These are phyloP conservation scores for Coffea canephora DNA, from an alignment of 257 asterid genomes.

Conservation along the genomic window DNA sequence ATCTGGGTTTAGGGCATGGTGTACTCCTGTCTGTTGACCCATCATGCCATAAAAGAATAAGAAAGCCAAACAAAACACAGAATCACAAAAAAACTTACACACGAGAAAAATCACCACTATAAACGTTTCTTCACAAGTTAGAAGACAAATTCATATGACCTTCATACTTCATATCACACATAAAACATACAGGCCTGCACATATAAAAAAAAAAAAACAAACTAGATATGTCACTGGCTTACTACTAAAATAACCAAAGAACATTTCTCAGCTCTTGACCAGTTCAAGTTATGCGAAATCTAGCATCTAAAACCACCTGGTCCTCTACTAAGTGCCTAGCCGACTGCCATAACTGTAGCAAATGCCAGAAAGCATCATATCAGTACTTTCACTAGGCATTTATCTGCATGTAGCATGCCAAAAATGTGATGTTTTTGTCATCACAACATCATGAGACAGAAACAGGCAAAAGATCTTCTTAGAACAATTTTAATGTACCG, in stretches of 20 bases:
- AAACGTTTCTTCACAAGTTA: background rate
- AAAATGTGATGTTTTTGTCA: background rate
- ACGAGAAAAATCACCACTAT: background rate
- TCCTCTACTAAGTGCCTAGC: background rate
- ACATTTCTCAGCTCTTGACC: background rate
- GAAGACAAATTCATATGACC: background rate
- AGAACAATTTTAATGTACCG: background rate
- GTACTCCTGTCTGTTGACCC: slow-evolving; percentile 71
- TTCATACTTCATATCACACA: background rate
- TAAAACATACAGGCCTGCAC: background rate
- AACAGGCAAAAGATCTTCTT: background rate
- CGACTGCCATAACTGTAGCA: background rate
- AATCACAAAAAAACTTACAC: background rate
- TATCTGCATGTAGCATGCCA: background rate
- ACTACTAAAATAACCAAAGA: background rate
- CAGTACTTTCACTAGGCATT: background rate
- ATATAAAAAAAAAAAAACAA: background rate
- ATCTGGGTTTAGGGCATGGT: slow-evolving; percentile 87
- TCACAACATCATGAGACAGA: background rate
- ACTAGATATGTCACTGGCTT: background rate
- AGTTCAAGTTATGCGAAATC: background rate
- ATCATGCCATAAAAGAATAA: background rate
- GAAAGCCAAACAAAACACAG: background rate
- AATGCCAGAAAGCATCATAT: background rate
- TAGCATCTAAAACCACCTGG: background rate